Conservation (phyloP, 2,329 filamentous ascomycete species). For the Fusarium pseudoanthophilum region DNA sequence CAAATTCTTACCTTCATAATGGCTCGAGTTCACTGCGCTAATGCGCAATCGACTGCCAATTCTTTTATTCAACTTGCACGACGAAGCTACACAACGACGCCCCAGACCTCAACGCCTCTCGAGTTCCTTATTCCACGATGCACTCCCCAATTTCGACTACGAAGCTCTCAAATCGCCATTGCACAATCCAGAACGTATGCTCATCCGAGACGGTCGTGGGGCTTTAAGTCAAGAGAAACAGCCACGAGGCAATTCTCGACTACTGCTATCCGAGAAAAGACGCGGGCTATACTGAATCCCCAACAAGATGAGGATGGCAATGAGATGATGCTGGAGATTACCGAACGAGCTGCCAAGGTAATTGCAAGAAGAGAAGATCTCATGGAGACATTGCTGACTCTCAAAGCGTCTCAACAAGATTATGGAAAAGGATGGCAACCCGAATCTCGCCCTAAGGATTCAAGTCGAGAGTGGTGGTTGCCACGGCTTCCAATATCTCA, state of each 20-base stretch:
- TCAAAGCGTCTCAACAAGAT: constrained; percentile 78
- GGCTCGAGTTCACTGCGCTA: constrained; percentile 52
- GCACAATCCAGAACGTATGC: background rate
- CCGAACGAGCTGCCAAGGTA: constrained; percentile 82
- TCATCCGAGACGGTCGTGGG: background rate
- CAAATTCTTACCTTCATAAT: constrained; percentile 38
- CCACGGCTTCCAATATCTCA: constrained; percentile 97
- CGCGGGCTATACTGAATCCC: constrained; percentile 73
- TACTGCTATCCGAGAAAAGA: constrained; percentile 53
- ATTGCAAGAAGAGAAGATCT: constrained; percentile 18
- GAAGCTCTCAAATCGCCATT: background rate
- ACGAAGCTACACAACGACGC: constrained; percentile 47
- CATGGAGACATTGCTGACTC: constrained; percentile 15
- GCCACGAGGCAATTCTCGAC: constrained; percentile 51
- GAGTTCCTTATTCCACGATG: constrained; percentile 55
- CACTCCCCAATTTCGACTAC: constrained; percentile 22
- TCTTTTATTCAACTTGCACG: constrained; percentile 56
- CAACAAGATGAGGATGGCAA: constrained; percentile 84
- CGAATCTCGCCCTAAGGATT: constrained; percentile 86
- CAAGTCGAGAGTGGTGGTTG: constrained; percentile 94
- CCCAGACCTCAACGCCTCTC: constrained; percentile 45
- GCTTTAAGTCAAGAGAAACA: constrained; percentile 4
- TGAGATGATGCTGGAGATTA: constrained; percentile 86
- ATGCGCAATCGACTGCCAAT: constrained; percentile 52
- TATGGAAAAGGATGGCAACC: constrained; percentile 77